Base-by-base conservation (phyloP, 1,139 yeast species). In the Yamadazyma membranifaciens region DNA sequence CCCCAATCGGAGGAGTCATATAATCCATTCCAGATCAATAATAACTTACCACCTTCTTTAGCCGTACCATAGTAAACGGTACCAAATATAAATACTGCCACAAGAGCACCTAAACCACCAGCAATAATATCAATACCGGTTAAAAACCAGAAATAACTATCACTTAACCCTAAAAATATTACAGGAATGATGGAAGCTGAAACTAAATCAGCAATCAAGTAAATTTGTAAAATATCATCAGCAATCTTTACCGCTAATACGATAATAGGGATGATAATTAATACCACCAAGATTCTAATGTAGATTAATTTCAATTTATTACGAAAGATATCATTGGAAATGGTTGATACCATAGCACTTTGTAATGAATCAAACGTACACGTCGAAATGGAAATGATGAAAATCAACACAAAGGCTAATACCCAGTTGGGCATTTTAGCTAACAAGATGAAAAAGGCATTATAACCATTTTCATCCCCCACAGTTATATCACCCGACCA, bases 301-400 rank as follows among this genome's bases (percentile, higher is more conserved):
- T 79, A 87, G 36, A 79, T 55, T 46, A 83, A 65, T 31, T 81
- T 77, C 41, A 88, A 71, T 55, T 77, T 83, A 69, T 91, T 91
- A 57, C 96, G 76, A 72, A 89, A 89, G 24, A 89, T 54, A 63
- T 91, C 97, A 57, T 89, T 91, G 31, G 96, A 88, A 40, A 91
- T 78, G 1, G 95, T 81, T 11, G 97, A 87, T 0, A 88, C 88
- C 74, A 87, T 74, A 10, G 95, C 96, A 39, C 95, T 84, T 60
- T 88, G 96, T 53, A 88, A 68, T 2, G 95, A 84, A 60, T 89
- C 98, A 62, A 88, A 81, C 0, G 96, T 85, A 58, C 96, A 89
- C 0, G 96, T 87, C 17, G 96, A 86, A 45, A 91, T 67, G 28
- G 81, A 68, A 33, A 85, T 76, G 33, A 80, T 70, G 56, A 89